These are phyloP conservation scores for Sutorius eximius DNA, from an alignment of 1,284 basidiomycete genomes.

Conservation along the genomic window DNA sequence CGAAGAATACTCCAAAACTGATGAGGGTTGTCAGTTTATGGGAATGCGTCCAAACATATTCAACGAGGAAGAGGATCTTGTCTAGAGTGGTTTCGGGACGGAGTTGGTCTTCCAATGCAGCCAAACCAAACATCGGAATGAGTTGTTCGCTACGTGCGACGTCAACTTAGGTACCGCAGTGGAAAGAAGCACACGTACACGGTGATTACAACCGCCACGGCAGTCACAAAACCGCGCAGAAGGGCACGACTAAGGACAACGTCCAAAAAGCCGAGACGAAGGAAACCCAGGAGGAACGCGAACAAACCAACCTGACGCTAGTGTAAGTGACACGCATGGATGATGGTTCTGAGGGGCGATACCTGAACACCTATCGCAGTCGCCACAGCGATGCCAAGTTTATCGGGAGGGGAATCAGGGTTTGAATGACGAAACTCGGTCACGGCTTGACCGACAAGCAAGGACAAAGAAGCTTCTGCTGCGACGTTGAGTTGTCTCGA, in stretches of 20 bases:
- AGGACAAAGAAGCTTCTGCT: slow-evolving; percentile 85
- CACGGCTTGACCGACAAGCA: slow-evolving; percentile 88
- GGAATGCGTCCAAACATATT: slow-evolving; percentile 55
- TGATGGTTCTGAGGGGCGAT: slow-evolving; percentile 14
- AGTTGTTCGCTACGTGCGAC: slow-evolving; percentile 66
- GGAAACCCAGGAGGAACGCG: slow-evolving; percentile 82
- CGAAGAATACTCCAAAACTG: slow-evolving; percentile 64
- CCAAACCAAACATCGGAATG: slow-evolving; percentile 79
- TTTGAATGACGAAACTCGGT: slow-evolving; percentile 63
- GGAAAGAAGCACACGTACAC: slow-evolving; percentile 46
- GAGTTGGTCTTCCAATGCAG: slow-evolving; percentile 50
- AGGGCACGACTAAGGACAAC: slow-evolving; percentile 90
- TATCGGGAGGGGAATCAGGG: slow-evolving; percentile 48
- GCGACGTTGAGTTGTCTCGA: slow-evolving; percentile 83
- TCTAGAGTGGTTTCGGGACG: slow-evolving; percentile 69
- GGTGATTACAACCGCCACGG: slow-evolving; percentile 73
- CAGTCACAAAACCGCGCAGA: slow-evolving; percentile 85
- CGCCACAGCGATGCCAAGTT: slow-evolving; percentile 61
- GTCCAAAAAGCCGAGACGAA: slow-evolving; percentile 91
- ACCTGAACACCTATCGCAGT: slow-evolving; percentile 85
- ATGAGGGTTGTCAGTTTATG: slow-evolving; percentile 73
- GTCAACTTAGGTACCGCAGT: slow-evolving; percentile 1
- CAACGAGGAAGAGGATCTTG: slow-evolving; percentile 76
- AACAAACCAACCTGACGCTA: slow-evolving; percentile 74
- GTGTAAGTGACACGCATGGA: not conserved